Percentiles rank a stretch among this genome's conserved stretches.
Evolutionary conservation across 306 rosid species (phyloP).

Genomic region (Vigna nakashimae): DNA sequence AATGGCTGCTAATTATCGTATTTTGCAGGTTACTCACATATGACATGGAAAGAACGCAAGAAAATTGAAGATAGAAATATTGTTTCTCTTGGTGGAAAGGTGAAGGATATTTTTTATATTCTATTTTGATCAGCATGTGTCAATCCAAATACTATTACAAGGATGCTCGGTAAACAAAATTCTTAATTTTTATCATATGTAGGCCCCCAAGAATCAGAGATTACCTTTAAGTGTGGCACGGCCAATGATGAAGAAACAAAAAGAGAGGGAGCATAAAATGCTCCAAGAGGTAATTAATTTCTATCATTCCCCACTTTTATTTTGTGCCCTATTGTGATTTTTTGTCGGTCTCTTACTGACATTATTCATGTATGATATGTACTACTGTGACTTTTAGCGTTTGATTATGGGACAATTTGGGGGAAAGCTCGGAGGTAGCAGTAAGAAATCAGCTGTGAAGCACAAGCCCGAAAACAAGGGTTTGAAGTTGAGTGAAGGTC

Average conservation of each 20-base stretch:
- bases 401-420: conserved; percentile 64
- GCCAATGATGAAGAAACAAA: conserved; percentile 76
- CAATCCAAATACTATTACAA: conserved; percentile 1
- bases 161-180: conserved; percentile 1
- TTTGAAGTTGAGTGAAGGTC: conserved; percentile 67
- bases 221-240: conserved; percentile 77
- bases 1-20: conserved; percentile 28
- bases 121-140: conserved; percentile 15
- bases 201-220: conserved; percentile 71
- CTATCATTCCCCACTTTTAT: not conserved
- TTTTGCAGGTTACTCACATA: conserved; percentile 66
- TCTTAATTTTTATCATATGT: conserved; percentile 32
- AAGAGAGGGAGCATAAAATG: conserved; percentile 76
- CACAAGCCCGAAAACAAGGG: conserved; percentile 65
- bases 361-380: conserved; percentile 6
- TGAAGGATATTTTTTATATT: conserved; percentile 45
- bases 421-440: conserved; percentile 50
- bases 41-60: conserved; percentile 89
- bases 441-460: conserved; percentile 54
- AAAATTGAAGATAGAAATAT: conserved; percentile 69
- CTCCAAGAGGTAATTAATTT: conserved; percentile 63
- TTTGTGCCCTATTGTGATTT: not conserved
- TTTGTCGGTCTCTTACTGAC: not conserved
- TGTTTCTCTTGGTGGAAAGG: conserved; percentile 92
- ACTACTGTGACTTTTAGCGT: conserved; percentile 45